Percentiles rank a stretch among this genome's conserved stretches.
phyloP scores from a whole-genome alignment of 352 stramenopile species.

The Pythium dissimile region DNA sequence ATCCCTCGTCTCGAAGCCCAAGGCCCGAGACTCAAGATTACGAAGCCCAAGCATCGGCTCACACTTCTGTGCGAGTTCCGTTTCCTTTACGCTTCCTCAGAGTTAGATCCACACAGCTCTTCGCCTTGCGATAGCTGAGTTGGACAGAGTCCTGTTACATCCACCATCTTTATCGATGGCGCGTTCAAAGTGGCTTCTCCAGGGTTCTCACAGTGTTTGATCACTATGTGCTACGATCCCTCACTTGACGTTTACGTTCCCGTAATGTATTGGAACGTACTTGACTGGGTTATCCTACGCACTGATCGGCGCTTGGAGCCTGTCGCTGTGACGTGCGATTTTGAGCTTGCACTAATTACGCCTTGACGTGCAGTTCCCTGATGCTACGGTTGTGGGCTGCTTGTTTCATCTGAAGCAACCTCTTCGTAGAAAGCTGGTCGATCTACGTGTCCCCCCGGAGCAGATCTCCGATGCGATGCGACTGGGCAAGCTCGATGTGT shows the following conservation, averaged over 20 bases:
- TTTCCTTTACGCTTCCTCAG: too few relatives aligned
- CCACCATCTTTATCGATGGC: neutral
- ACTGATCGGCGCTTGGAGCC: slow-evolving; percentile 8
- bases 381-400: neutral
- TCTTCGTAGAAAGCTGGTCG: neutral
- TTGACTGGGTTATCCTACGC: slow-evolving; percentile 2
- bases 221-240: slow-evolving; percentile 11
- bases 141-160: too few relatives aligned
- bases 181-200: neutral
- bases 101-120: too few relatives aligned
- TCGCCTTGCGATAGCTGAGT: too few relatives aligned
- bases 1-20: too few relatives aligned
- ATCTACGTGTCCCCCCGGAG: neutral
- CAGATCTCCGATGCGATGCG: neutral
- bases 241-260: slow-evolving; percentile 11
- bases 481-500: neutral
- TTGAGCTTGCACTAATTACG: neutral
- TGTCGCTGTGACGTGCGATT: slow-evolving; percentile 5
- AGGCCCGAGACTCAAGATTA: too few relatives aligned
- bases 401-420: slow-evolving; percentile 9
- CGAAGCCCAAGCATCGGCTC: too few relatives aligned
- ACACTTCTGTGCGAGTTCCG: too few relatives aligned
- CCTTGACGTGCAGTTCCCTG: neutral
- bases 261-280: slow-evolving; percentile 12
- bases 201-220: neutral